Evolutionary conservation across 2,329 filamentous ascomycete genomes (phyloP), one percentile per base, ranked within the genome.

Genomic region (Neonectria hederae): DNA sequence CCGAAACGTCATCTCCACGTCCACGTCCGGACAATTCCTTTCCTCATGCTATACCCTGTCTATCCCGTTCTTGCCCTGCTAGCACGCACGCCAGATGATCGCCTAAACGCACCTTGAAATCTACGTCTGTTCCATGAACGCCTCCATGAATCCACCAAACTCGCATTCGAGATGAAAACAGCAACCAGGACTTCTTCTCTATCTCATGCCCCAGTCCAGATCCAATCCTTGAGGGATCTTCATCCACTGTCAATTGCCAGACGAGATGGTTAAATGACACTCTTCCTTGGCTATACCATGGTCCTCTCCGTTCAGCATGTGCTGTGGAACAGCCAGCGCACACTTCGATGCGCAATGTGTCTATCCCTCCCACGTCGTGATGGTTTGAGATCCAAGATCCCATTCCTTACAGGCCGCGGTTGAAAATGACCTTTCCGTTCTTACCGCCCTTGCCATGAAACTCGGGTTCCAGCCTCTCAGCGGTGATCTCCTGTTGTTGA

Each of bases 351-450:
- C 22, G 22, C 26, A 46, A n/a, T 35, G 13, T 11, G 28, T 56
- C n/a, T 30, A 22, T 40, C 26, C 19, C 28, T 19, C 17, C n/a
- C n/a, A n/a, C n/a, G n/a, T 35, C 19, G 45, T n/a, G 43, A 24
- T n/a, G n/a, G 35, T 22, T 40, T 40, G 32, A 59, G 19, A 40
- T 26, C 48, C n/a, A 43, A 32, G 17, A 43, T 46, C 24, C 46
- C 28, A 14, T n/a, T 22, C 21, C 43, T 80, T 82, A 97, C 73
- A 99, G 95, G 13, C 96, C 96, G 75, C 96, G 88, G 80, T 99
- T 98, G 81, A 99, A 98, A 77, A 97, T 93, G n/a, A 99, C 92
- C 83, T 93, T 84, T 0, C 92, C 94, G 59, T 87, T 87, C 68
- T 90, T 87, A 1, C 94, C 95, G 32, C 93, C 94, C 61, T 87